Base-by-base conservation (phyloP, 2,329 filamentous ascomycete genomes). In the Sporothrix sp. region DNA sequence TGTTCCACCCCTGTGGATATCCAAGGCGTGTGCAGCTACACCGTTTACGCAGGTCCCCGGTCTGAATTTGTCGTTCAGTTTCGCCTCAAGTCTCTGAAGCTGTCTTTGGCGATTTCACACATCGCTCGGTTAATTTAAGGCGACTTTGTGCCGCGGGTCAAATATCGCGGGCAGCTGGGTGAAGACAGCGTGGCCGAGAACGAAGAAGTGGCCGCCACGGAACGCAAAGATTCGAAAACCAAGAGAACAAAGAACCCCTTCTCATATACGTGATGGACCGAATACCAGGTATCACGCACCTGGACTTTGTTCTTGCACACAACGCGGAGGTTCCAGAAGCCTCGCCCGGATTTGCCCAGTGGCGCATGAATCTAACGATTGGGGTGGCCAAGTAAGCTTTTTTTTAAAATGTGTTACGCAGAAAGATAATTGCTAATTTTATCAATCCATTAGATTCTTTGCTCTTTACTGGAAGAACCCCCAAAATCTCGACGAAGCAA, bases 21-120 rank as follows among this genome's bases (percentile, higher is more conserved):
- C 13, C 63, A 69, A 58, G 65, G 66, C 18, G 58, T 58, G 25
- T 70, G 63, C 56, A 68, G 65, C 59, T 69, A 70, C 58, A 64
- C 63, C 2, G 61, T 69, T 40, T 70, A 68, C 51, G 63, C 64
- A n/a, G 63, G 68, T 4, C 53, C 51, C 9, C 54, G 61, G 30
- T 55, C 54, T 18, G 63, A 67, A 57, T 63, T 58, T 40, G 63
- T 69, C 30, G 62, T 62, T 33, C 66, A 70, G 57, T 69, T 66
- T 56, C 65, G 65, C 43, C 62, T 69, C 10, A 59, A 60, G 55
- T 66, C 63, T 3, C 57, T 66, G 3, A 52, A 58, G 28, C 58
- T 69, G 32, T 27, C 48, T 16, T 14, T 50, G n/a, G 48, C 40
- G 27, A 42, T 16, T 14, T 36, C 20, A 16, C 9, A 13, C 11